Base-by-base conservation (phyloP, 352 stramenopile genomes). In the Pythium apleroticum region DNA sequence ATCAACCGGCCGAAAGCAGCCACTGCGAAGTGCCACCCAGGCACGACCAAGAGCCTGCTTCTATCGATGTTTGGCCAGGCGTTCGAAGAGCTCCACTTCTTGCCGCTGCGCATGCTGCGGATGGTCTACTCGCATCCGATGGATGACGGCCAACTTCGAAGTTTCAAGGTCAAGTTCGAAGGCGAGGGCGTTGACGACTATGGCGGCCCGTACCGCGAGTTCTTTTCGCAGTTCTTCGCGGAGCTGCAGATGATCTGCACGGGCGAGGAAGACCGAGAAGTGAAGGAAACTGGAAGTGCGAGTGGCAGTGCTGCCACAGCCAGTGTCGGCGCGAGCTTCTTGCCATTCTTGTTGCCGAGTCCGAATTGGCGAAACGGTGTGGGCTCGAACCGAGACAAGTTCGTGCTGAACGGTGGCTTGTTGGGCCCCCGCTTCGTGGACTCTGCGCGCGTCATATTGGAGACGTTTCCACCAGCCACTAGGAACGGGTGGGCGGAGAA, bases 101-200 rank as follows among this genome's bases (percentile, higher is more conserved):
- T 96, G 24, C 80, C 86, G 8, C 56, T 92, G 0, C 72, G 76
- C 15, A 81, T 73, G 4, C 60, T 96, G 46, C 88, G 91, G 0
- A 97, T 97, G 78, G 84, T 90, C 3, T 97, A 97, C 64, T 94
- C 85, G 1, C 91, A 97, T 54, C 91, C 90, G 6, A 97, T 97
- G 91, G 91, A 97, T 68, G 90, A 97, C 54, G 88, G 88, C 0
- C 91, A 97, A 56, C 59, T 89, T n/a, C 78, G 91, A 17, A 89
- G 73, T 24, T 98, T 98, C 76, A 97, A 97, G 54, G 90, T 98
- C 19, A 97, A 97, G 65, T 98, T 98, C 54, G 90, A 97, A 66
- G 95, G 94, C 22, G 94, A 98, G 73, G 93, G 93, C 8, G 93
- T 97, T 1, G 91, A 98, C 66, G 95, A 98, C 74, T 98, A 98